Evolutionary conservation across 306 rosid species (phyloP), one percentile per base, ranked within the genome.

Genomic region (Geum urbanum): DNA sequence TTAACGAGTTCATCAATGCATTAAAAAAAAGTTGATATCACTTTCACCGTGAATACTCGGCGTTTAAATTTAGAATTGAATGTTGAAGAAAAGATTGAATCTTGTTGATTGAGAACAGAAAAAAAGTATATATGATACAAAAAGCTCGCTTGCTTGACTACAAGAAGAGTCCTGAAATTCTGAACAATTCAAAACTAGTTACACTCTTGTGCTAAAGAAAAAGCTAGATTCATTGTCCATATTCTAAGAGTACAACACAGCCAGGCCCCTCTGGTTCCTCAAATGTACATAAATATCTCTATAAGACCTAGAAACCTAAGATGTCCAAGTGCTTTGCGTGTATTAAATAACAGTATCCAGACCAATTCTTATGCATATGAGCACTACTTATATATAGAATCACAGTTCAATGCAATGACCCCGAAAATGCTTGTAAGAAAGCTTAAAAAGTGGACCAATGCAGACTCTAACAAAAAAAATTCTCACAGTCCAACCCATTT

Each of bases 401-500:
- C 50, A 50, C 52, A 48, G 46, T 18, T 52, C 57, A 45, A 11
- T n/a, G 41, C 18, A 37, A 55, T 66, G 57, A 18, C 70, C 65
- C 45, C 22, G 61, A 56, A 67, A 14, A 16, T 71, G 56, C 40
- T 27, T 6, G 16, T 72, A 16, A 24, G 66, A n/a, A 74, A 41
- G 76, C 69, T 54, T 53, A 51, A 46, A 32, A 39, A 43, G 37
- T 13, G 13, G 47, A 70, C 7, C 43, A 43, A 41, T 48, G 37
- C 22, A 3, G 1, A 67, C 24, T 16, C 27, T 58, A 13, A 16
- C 72, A 47, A 14, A 56, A 10, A 39, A 53, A 54, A 15, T 18
- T 39, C 39, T 71, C 72, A 91, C 12, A 88, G 73, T 50, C 99
- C 99, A 48, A 95, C 99, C 96, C 99, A 95, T 76, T 95, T 91